A percentile compares a stretch with the other conserved stretches of the same genome.
These are phyloP conservation scores for Aspergillus sclerotioniger DNA, from an alignment of 495 filamentous ascomycete species.

Conservation along the genomic window DNA sequence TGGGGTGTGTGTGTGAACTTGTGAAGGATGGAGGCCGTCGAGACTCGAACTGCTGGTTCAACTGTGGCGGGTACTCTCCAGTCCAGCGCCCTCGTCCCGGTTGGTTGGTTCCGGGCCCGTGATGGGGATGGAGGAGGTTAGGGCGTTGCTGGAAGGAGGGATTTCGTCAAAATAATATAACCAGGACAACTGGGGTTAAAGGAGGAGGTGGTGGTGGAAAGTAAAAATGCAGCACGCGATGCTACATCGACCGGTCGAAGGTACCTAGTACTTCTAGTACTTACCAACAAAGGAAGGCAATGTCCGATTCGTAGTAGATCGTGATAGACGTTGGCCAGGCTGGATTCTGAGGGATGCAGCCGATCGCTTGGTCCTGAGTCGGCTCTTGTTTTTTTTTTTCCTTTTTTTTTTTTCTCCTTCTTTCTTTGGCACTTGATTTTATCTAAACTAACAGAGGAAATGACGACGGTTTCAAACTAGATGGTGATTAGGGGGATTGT, in stretches of 20 bases:
- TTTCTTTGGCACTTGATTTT: background rate
- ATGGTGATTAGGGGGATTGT: slow-evolving; percentile 3
- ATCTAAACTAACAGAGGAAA: background rate
- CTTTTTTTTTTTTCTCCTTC: background rate
- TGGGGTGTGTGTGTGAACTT: background rate
- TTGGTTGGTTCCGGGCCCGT: background rate
- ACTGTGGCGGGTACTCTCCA: slow-evolving; percentile 3
- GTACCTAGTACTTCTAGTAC: background rate
- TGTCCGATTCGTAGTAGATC: background rate
- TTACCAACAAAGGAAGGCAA: background rate
- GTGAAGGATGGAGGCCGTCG: background rate
- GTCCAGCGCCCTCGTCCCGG: background rate
- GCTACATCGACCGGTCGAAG: background rate
- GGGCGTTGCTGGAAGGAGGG: background rate
- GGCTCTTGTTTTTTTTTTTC: background rate
- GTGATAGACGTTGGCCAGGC: background rate
- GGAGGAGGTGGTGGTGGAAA: background rate
- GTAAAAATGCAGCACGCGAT: background rate
- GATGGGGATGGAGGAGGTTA: background rate
- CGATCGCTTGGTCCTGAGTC: background rate
- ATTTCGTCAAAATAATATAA: background rate
- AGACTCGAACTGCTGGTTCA: background rate
- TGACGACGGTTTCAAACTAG: background rate
- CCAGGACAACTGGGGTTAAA: background rate
- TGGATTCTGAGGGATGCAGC: background rate